Base-by-base conservation (phyloP, 2,329 filamentous ascomycete genomes). In the Colletotrichum limetticola region DNA sequence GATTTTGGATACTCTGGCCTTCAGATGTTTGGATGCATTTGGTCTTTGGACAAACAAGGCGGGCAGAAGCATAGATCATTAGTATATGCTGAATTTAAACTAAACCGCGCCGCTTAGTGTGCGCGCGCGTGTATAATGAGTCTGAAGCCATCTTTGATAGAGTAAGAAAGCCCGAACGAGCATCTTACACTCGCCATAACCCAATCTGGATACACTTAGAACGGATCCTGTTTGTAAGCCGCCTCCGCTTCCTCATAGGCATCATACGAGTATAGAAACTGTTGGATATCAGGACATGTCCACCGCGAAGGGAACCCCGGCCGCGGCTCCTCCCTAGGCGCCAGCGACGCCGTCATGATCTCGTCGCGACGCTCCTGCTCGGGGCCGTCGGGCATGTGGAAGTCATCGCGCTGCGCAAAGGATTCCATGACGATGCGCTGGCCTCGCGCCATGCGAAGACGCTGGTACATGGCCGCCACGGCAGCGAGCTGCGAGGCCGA, bases 191-290 rank as follows among this genome's bases (percentile, higher is more conserved):
- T 11, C n/a, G 26, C 24, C 16, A 11, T 19, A 35, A 52, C n/a
- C 14, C 30, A 55, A 32, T 12, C 12, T 52, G 19, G 5, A 37
- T 14, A 35, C 3, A 16, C 35, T 64, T 52, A 72, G 19, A 68
- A 74, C 1, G 75, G 76, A 24, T 78, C 70, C 30, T 75, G 70
- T 42, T 60, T 66, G 28, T 77, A 78, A 1, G 77, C 78, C 64
- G 76, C 75, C 66, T 74, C 73, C 19, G 73, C 60, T 61, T 75
- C 73, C 1, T 63, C 73, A 37, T 75, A 75, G 4, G 74, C 74
- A 24, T 75, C 74, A 9, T 75, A 75, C n/a, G 66, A 65, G 30
- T 75, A 75, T 28, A 75, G 46, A 28, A 75, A 75, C 22, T 24
- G 16, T 55, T 75, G 74, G 11, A 74, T 73, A 24, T 67, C 62